Evolutionary conservation across 345 rosid species (phyloP).

Genomic region (Durio zibethinus): DNA sequence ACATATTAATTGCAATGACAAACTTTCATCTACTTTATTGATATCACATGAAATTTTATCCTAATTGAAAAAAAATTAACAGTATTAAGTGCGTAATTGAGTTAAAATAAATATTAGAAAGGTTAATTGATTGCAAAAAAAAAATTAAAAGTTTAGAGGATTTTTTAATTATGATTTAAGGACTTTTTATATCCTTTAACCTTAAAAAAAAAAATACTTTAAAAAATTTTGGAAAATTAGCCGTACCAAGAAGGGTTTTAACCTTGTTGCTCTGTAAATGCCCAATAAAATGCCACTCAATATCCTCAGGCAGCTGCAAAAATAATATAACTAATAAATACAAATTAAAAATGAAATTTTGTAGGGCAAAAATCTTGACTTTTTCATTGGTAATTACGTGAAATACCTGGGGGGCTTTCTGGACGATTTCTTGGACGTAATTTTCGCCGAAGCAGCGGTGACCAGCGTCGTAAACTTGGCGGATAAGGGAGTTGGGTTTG

Average conservation of each 20-base stretch:
- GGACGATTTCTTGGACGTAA: conserved; percentile 80
- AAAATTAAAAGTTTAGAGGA: no score
- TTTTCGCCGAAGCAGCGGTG: conserved; percentile 90
- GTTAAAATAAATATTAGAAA: no score
- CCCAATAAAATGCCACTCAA: conserved; percentile 88
- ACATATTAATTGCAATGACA: no score
- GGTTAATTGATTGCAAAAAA: no score
- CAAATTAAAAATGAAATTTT: not conserved
- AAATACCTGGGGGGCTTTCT: conserved; percentile 80
- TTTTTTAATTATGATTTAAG: no score
- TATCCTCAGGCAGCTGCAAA: conserved; percentile 74
- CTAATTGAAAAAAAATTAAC: no score
- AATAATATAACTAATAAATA: not conserved
- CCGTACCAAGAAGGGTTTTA: conserved; percentile 67
- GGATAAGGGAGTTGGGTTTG: conserved; percentile 78
- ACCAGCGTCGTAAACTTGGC: conserved; percentile 82
- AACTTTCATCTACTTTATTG: no score
- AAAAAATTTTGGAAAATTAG: not conserved
- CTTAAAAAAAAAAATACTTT: not conserved
- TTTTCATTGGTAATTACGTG: not conserved
- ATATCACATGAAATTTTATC: no score
- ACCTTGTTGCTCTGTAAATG: conserved; percentile 94
- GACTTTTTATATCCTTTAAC: no score
- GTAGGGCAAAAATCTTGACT: not conserved
- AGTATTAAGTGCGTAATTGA: no score